phyloP scores from a whole-genome alignment of 495 filamentous ascomycete species.

The Bacidia gigantensis region DNA sequence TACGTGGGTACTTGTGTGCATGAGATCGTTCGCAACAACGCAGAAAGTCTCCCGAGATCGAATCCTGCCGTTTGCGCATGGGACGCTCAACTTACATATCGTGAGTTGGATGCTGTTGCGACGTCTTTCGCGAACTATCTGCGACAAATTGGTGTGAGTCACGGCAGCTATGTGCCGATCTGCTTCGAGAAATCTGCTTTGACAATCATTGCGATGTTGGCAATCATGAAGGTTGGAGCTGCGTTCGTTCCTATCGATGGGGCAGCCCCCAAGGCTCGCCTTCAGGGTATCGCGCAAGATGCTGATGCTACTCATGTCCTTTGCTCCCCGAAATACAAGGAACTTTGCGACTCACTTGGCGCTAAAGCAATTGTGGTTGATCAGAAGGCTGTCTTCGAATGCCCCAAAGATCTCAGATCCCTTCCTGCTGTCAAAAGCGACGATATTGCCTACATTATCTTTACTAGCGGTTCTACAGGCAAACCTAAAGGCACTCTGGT shows the following conservation, averaged over 20 bases:
- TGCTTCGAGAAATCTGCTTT: slow-evolving; percentile 34
- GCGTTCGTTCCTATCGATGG: slow-evolving; percentile 41
- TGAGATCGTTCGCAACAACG: background rate
- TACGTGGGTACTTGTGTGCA: slow-evolving; percentile 16
- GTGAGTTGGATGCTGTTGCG: slow-evolving; percentile 30
- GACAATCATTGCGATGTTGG: slow-evolving; percentile 28
- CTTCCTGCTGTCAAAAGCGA: slow-evolving; percentile 7
- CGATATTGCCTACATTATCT: slow-evolving; percentile 76
- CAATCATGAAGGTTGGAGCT: slow-evolving; percentile 34
- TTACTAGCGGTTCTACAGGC: slow-evolving; percentile 83
- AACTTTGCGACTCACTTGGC: slow-evolving; percentile 3
- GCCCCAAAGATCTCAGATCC: background rate
- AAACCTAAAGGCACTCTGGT: slow-evolving; percentile 72
- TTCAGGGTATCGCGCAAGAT: slow-evolving; percentile 35
- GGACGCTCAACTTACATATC: slow-evolving; percentile 40
- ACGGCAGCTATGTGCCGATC: slow-evolving; percentile 23
- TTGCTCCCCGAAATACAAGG: slow-evolving; percentile 24
- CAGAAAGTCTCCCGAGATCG: background rate
- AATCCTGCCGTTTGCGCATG: slow-evolving; percentile 24
- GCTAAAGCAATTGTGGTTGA: slow-evolving; percentile 1
- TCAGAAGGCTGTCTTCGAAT: background rate
- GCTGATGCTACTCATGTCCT: slow-evolving; percentile 32
- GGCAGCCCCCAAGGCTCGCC: slow-evolving; percentile 32
- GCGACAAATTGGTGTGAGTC: slow-evolving; percentile 23
- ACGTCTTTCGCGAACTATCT: slow-evolving; percentile 25